phyloP scores from a whole-genome alignment of 345 rosid species.

The Draba incana region DNA sequence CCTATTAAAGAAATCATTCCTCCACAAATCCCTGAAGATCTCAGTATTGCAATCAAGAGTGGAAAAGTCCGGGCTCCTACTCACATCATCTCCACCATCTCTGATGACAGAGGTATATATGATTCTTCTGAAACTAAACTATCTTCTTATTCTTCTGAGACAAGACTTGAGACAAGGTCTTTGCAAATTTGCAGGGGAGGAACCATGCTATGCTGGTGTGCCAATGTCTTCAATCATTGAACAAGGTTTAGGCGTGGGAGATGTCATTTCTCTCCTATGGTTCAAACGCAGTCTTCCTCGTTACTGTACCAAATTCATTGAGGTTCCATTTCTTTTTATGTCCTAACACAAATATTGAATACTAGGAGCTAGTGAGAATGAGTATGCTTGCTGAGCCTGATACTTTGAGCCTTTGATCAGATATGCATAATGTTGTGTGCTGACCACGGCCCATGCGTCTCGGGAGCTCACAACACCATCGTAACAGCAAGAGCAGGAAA shows the following conservation, averaged over 20 bases:
- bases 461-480: constrained; percentile 95
- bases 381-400: constrained; percentile 1
- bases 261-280: constrained; percentile 95
- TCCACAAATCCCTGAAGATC: constrained; percentile 97
- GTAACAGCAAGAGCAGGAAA: constrained; percentile 99
- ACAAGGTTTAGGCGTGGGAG: constrained; percentile 91
- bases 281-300: constrained; percentile 98
- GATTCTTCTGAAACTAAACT: not conserved
- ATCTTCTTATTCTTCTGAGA: not conserved
- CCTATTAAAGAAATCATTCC: constrained; percentile 80
- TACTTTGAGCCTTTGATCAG: constrained; percentile 46
- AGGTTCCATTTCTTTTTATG: constrained; percentile 48
- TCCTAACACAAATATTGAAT: not conserved
- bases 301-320: constrained; percentile 89
- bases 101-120: constrained; percentile 86
- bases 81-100: constrained; percentile 92
- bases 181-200: constrained; percentile 66
- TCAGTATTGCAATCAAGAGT: constrained; percentile 83
- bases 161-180: too few relatives aligned
- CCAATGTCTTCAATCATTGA: constrained; percentile 98
- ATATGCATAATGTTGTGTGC: constrained; percentile 98
- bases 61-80: constrained; percentile 99
- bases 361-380: not conserved
- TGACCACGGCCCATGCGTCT: constrained; percentile 97
- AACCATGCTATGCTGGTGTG: constrained; percentile 98